Conservation (phyloP, 805 yeast species). For the Hanseniaspora occidentalis region DNA sequence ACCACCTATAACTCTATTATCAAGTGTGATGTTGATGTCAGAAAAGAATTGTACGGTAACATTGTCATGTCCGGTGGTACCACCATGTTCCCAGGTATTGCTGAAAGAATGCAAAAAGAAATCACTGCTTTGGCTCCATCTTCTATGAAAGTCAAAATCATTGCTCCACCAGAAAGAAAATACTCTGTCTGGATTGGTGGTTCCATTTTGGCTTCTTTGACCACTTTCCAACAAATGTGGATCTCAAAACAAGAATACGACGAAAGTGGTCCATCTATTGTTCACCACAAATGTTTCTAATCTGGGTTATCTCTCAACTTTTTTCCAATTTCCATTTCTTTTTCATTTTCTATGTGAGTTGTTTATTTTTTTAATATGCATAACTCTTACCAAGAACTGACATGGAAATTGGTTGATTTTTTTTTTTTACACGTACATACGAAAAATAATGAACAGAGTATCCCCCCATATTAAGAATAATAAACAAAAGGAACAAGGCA, state of each 20-base stretch:
- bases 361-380: too few species aligned
- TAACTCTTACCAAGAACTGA: too few species aligned
- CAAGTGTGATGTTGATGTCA: slow-evolving; percentile 98
- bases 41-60: slow-evolving; percentile 98
- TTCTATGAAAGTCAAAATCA: slow-evolving; percentile 98
- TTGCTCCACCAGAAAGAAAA: slow-evolving; percentile 99
- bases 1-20: slow-evolving; percentile 63
- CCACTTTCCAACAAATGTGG: slow-evolving; percentile 99
- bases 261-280: slow-evolving; percentile 99
- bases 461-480: too few species aligned
- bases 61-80: slow-evolving; percentile 99
- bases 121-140: slow-evolving; percentile 99
- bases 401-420: too few species aligned
- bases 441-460: too few species aligned
- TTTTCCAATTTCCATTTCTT: too few species aligned
- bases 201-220: slow-evolving; percentile 94
- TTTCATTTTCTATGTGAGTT: too few species aligned
- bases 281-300: slow-evolving; percentile 44
- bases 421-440: too few species aligned
- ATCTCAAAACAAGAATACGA: slow-evolving; percentile 99
- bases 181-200: slow-evolving; percentile 99
- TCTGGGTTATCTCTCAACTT: too few species aligned
- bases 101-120: slow-evolving; percentile 99
- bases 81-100: slow-evolving; percentile 99
- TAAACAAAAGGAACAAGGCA: too few species aligned